phyloP scores from a whole-genome alignment of 495 filamentous ascomycete genomes.

The Melanomma pulvis-pyrius region DNA sequence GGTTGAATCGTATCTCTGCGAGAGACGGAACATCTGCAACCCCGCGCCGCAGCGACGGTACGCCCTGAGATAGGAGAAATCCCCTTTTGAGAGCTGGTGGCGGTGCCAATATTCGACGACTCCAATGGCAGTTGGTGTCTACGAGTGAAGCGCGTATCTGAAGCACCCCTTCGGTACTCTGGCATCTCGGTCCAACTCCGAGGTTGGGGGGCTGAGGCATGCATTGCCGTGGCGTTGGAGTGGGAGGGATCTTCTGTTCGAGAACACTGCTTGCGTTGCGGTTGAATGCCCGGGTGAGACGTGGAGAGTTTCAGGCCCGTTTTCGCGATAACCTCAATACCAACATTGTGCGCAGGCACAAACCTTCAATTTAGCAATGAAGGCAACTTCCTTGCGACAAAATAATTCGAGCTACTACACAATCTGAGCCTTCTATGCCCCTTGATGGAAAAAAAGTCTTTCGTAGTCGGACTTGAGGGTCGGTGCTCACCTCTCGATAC shows the following conservation, averaged over 20 bases:
- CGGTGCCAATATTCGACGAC: neutral
- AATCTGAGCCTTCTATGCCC: neutral
- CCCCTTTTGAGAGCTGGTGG: neutral
- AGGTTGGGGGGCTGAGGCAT: conserved; percentile 20
- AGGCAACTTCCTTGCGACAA: conserved; percentile 2
- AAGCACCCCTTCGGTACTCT: conserved; percentile 3
- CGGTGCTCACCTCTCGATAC: neutral
- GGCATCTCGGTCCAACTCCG: neutral
- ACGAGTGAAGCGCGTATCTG: neutral
- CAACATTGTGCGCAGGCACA: neutral
- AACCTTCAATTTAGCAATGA: conserved; percentile 22
- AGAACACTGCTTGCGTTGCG: conserved; percentile 28
- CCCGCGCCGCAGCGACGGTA: neutral
- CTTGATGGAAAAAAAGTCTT: neutral
- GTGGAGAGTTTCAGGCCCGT: conserved; percentile 22
- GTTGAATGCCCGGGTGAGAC: conserved; percentile 20
- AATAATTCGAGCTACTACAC: neutral
- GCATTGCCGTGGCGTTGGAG: conserved; percentile 18
- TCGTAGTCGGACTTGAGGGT: neutral
- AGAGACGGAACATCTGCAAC: neutral
- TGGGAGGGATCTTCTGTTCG: conserved; percentile 21
- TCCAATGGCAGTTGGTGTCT: neutral
- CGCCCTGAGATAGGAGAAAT: too few species aligned
- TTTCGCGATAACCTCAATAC: conserved; percentile 8
- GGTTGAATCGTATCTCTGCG: neutral